phyloP scores from a whole-genome alignment of 1,139 yeast genomes.

The Petasospora rhodanensis region DNA sequence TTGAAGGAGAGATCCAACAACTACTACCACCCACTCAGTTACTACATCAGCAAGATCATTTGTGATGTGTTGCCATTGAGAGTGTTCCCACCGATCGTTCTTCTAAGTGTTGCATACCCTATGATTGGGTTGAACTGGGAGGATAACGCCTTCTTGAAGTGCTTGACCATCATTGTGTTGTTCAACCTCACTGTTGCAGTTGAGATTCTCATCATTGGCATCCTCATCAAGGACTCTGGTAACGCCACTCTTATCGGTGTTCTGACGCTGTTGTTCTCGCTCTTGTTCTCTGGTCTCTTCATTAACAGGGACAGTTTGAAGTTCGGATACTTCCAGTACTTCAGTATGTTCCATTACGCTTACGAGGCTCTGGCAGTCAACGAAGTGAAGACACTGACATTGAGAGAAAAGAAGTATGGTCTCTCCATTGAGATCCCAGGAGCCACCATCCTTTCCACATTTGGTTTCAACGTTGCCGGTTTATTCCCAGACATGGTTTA shows the following conservation, averaged over 20 bases:
- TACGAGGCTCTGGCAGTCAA: conserved; percentile 89
- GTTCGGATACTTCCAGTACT: conserved; percentile 74
- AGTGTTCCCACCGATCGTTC: conserved; percentile 80
- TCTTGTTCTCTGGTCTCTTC: conserved; percentile 89
- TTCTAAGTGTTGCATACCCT: conserved; percentile 87
- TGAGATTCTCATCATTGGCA: conserved; percentile 83
- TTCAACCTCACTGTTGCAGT: conserved; percentile 86
- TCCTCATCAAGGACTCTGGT: conserved; percentile 83
- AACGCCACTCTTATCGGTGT: conserved; percentile 90
- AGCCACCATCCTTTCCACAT: conserved; percentile 90
- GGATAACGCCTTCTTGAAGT: conserved; percentile 70
- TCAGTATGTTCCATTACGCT: conserved; percentile 92
- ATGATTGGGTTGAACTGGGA: conserved; percentile 82
- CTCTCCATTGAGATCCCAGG: conserved; percentile 97
- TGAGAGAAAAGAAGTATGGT: conserved; percentile 87
- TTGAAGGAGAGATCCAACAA: conserved; percentile 92
- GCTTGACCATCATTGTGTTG: conserved; percentile 63
- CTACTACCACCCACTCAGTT: conserved; percentile 82
- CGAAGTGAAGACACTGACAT: conserved; percentile 84
- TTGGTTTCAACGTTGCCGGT: conserved; percentile 85
- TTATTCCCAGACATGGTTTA: conserved; percentile 59
- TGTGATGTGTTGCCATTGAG: conserved; percentile 90
- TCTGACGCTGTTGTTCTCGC: conserved; percentile 72
- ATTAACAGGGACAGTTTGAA: conserved; percentile 57
- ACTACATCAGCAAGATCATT: conserved; percentile 76